These are phyloP conservation scores for Vaucheria bursata DNA, from an alignment of 352 stramenopile species.

Conservation along the genomic window DNA sequence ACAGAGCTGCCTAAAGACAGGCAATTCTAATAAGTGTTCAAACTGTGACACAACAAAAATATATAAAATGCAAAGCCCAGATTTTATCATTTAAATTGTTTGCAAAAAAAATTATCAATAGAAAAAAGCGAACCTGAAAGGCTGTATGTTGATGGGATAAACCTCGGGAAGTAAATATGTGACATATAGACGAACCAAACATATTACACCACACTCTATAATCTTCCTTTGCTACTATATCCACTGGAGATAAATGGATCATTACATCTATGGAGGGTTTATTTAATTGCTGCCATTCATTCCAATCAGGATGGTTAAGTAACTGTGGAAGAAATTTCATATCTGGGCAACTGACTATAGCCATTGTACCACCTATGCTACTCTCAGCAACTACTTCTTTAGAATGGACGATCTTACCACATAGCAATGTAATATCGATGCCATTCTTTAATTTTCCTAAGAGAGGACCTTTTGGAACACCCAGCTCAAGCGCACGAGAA, in stretches of 20 bases:
- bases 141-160: constrained; percentile 21
- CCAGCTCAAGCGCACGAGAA: constrained; percentile 28
- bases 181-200: constrained; percentile 20
- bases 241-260: constrained; percentile 20
- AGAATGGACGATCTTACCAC: constrained; percentile 15
- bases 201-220: constrained; percentile 22
- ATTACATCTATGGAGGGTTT: constrained; percentile 5
- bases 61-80: no score
- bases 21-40: no score
- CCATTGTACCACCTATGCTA: constrained; percentile 2
- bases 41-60: no score
- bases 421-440: constrained; percentile 14
- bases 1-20: no score
- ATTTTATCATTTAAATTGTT: no score
- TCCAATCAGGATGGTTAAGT: constrained; percentile 19
- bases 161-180: constrained; percentile 18
- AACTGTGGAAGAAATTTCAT: constrained; percentile 15
- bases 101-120: no score
- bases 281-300: constrained; percentile 10
- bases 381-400: constrained; percentile 20
- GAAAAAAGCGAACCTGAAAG: no score
- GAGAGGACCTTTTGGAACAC: constrained; percentile 34
- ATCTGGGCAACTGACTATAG: constrained; percentile 28
- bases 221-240: constrained; percentile 29
- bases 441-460: constrained; percentile 43